Percentiles rank a stretch among this genome's conserved stretches.
phyloP scores from a whole-genome alignment of 2,329 filamentous ascomycete species.

The Alternaria atra region DNA sequence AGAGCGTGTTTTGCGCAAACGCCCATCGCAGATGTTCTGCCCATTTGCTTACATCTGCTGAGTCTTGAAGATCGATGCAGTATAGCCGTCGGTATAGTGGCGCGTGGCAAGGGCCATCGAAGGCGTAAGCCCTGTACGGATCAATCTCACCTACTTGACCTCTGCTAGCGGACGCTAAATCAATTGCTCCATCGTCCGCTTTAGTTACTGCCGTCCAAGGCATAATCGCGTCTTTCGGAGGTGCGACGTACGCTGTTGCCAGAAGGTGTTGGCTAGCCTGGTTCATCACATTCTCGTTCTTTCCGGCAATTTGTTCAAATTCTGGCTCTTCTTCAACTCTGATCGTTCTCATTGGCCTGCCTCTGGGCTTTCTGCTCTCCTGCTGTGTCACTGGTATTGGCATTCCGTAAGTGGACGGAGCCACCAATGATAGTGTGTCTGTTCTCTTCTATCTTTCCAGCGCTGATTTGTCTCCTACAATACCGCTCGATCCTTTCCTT shows the following conservation, averaged over 20 bases:
- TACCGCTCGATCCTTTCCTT: background rate
- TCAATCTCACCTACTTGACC: constrained; percentile 12
- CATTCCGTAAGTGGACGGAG: background rate
- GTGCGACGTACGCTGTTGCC: constrained; percentile 14
- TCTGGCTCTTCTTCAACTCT: background rate
- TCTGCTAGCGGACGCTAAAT: constrained; percentile 8
- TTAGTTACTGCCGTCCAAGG: background rate
- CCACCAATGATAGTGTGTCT: background rate
- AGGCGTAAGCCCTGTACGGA: constrained; percentile 25
- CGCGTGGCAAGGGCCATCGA: constrained; percentile 25
- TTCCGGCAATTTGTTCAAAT: background rate
- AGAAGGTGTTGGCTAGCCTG: background rate
- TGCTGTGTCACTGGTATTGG: background rate
- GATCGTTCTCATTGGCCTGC: background rate
- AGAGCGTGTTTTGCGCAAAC: constrained; percentile 25
- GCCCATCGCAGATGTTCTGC: constrained; percentile 40
- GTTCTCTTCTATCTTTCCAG: background rate
- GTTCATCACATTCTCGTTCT: background rate
- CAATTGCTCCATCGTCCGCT: background rate
- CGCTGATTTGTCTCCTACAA: background rate
- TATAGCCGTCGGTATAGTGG: constrained; percentile 31
- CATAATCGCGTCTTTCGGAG: background rate
- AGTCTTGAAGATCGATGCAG: constrained; percentile 18
- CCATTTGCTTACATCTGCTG: constrained; percentile 31
- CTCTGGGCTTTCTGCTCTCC: background rate